These are phyloP conservation scores for Trypanosoma melophagium DNA, from an alignment of 208 protist genomes.

Conservation along the genomic window DNA sequence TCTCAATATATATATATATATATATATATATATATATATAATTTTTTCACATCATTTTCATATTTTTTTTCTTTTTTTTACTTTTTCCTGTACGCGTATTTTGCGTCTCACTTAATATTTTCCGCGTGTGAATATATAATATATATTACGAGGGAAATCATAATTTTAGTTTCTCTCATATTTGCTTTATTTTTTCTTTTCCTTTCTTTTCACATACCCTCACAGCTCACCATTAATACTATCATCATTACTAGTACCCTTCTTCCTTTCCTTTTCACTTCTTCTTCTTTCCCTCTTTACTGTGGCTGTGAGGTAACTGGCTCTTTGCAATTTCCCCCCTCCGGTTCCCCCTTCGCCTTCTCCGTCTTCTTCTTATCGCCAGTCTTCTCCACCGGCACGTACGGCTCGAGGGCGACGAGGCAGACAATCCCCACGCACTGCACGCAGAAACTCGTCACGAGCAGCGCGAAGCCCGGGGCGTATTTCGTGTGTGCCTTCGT, in stretches of 20 bases:
- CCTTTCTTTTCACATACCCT: not conserved
- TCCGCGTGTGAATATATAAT: not conserved
- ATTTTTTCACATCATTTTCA: not conserved
- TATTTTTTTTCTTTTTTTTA: not conserved
- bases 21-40: not conserved
- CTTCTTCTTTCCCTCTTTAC: not conserved
- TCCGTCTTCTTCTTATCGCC: not conserved
- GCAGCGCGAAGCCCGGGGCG: constrained; percentile 49
- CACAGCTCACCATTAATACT: no score
- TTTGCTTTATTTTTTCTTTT: not conserved
- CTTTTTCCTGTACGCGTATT: no score
- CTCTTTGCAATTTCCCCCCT: no score
- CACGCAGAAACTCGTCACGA: constrained; percentile 45
- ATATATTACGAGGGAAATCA: not conserved
- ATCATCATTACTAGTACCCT: no score
- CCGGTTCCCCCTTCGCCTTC: no score
- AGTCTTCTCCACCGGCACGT: constrained; percentile 4
- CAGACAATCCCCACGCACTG: constrained; percentile 46
- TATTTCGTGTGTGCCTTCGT: constrained; percentile 33
- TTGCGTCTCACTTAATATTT: no score
- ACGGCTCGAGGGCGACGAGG: constrained; percentile 48
- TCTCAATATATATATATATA: not conserved
- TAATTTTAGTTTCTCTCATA: constrained; percentile 2
- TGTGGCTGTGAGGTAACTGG: no score
- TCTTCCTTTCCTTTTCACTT: not conserved